Evolutionary conservation across 169 alveolate genomes (phyloP).

Genomic region (Cryptosporidium canis): DNA sequence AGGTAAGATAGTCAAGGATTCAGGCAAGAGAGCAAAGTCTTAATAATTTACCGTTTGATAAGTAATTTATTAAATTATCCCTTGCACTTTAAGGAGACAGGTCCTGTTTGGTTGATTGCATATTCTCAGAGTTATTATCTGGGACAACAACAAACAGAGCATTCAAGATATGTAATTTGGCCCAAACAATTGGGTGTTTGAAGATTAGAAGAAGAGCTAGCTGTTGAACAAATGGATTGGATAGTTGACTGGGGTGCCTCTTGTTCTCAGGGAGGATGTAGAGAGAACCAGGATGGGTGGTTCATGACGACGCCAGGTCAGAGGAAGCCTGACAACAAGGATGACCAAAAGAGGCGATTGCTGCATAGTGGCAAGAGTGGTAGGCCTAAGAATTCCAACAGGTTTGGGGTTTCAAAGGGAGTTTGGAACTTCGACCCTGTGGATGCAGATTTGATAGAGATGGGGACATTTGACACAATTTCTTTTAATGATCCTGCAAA

Average conservation of each 20-base stretch:
- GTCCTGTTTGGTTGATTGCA: too few species aligned
- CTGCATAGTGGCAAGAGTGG: not conserved
- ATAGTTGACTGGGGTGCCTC: slow-evolving; percentile 66
- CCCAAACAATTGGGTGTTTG: too few species aligned
- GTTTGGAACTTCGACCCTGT: slow-evolving; percentile 63
- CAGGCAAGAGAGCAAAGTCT: too few species aligned
- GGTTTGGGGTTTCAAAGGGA: slow-evolving; percentile 11
- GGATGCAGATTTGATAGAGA: not conserved
- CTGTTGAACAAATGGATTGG: slow-evolving; percentile 62
- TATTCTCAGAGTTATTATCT: too few species aligned
- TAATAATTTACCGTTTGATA: too few species aligned
- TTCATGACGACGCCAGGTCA: slow-evolving; percentile 15
- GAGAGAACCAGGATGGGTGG: slow-evolving; percentile 62
- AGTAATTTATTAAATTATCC: too few species aligned
- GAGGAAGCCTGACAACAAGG: not conserved
- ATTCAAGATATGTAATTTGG: too few species aligned
- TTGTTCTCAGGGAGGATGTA: slow-evolving; percentile 68
- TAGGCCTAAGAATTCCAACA: not conserved
- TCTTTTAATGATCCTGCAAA: not conserved
- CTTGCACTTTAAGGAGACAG: too few species aligned
- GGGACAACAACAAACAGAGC: too few species aligned
- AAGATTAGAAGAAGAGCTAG: too few species aligned
- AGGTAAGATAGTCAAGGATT: too few species aligned
- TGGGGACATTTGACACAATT: not conserved
- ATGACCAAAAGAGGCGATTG: not conserved